These are phyloP conservation scores for Daldinia eschscholtzii DNA, from an alignment of 2,329 filamentous ascomycete genomes.

Conservation along the genomic window DNA sequence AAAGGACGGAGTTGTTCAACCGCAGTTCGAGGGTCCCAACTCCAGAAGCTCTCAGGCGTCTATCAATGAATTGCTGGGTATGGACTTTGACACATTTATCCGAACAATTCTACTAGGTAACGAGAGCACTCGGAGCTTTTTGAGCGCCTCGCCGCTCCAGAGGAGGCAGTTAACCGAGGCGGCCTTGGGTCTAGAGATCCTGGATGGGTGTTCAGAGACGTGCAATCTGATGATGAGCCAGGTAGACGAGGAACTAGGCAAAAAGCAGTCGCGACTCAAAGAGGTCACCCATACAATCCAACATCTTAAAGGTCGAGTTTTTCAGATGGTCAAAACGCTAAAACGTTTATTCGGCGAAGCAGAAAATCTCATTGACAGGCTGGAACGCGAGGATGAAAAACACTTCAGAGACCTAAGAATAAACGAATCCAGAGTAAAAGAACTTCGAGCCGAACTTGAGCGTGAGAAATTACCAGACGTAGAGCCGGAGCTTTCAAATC, in stretches of 20 bases:
- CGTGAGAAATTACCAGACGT: neutral
- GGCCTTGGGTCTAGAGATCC: constrained; percentile 45
- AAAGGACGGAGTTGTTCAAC: constrained; percentile 46
- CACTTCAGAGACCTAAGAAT: neutral
- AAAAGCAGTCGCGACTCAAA: constrained; percentile 26
- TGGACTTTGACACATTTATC: constrained; percentile 52
- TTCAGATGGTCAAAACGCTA: constrained; percentile 17
- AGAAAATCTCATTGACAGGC: neutral
- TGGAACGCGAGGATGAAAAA: neutral
- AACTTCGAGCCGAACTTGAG: neutral
- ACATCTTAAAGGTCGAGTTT: constrained; percentile 11
- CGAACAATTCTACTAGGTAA: constrained; percentile 52
- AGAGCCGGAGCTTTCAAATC: neutral
- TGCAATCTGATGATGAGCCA: constrained; percentile 44
- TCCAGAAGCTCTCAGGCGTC: constrained; percentile 46
- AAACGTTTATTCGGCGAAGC: constrained; percentile 1
- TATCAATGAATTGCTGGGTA: constrained; percentile 51
- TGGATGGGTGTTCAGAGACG: constrained; percentile 45
- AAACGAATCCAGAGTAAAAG: neutral
- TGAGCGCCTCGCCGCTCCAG: constrained; percentile 48
- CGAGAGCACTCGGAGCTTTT: constrained; percentile 51
- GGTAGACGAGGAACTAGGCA: constrained; percentile 42
- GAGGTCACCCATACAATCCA: constrained; percentile 31
- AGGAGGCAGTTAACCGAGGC: constrained; percentile 51
- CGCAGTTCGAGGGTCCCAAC: constrained; percentile 48